A percentile compares a stretch with the other conserved stretches of the same genome.
Evolutionary conservation across 1,284 basidiomycete species (phyloP).

Genomic region (Amylostereum areolatum): DNA sequence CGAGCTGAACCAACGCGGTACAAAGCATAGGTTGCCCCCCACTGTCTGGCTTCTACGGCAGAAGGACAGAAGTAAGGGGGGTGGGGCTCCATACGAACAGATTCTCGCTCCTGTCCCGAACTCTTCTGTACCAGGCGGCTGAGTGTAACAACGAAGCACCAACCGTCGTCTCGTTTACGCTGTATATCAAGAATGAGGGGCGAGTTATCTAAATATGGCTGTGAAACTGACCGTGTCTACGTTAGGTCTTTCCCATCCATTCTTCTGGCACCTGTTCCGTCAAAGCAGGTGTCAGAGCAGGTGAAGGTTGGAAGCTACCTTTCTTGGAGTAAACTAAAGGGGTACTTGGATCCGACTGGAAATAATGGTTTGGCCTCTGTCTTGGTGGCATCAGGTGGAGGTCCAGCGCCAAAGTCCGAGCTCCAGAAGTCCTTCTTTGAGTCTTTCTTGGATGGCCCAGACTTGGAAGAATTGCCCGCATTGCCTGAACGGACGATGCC

Average conservation of each 20-base stretch:
- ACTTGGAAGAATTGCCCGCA: constrained; percentile 76
- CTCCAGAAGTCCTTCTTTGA: constrained; percentile 13
- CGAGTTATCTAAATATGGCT: not conserved
- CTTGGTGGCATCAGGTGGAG: constrained; percentile 11
- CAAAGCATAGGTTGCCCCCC: constrained; percentile 83
- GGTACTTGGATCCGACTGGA: constrained; percentile 77
- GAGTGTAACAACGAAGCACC: constrained; percentile 61
- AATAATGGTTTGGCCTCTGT: constrained; percentile 56
- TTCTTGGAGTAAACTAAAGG: constrained; percentile 71
- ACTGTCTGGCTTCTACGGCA: constrained; percentile 76
- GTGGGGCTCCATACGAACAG: constrained; percentile 68
- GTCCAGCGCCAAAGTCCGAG: too few relatives aligned
- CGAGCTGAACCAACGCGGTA: constrained; percentile 61
- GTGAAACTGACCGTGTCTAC: constrained; percentile 59
- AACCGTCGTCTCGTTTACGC: constrained; percentile 44
- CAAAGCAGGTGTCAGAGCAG: not conserved
- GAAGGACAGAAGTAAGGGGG: constrained; percentile 58
- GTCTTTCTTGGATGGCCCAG: constrained; percentile 24
- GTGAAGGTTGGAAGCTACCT: constrained; percentile 50
- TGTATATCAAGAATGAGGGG: constrained; percentile 20
- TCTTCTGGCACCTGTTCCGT: constrained; percentile 68
- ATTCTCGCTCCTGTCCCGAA: constrained; percentile 48
- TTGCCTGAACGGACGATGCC: constrained; percentile 84
- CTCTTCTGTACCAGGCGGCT: constrained; percentile 65
- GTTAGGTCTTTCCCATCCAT: constrained; percentile 76